These are phyloP conservation scores for Acanthamoeba lugdunensis DNA, from an alignment of 208 protist genomes.

Conservation along the genomic window DNA sequence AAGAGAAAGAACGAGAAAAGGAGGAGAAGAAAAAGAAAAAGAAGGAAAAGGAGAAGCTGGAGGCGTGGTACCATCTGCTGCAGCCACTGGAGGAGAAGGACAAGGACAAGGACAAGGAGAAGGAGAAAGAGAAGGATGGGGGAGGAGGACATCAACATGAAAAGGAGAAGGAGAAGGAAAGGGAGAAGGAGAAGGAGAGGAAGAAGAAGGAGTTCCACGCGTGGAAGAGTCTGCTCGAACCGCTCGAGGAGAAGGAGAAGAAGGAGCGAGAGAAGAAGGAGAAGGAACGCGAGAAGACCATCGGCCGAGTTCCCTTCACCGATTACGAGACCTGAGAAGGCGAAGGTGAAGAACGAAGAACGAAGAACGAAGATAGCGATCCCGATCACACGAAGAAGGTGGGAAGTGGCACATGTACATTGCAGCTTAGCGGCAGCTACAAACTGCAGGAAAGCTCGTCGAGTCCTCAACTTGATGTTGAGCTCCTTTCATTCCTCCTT, in stretches of 20 bases:
- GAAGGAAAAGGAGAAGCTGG: conserved; percentile 45
- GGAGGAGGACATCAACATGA: neutral
- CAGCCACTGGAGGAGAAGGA: conserved; percentile 6
- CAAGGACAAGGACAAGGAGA: neutral
- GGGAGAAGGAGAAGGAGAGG: conserved; percentile 1
- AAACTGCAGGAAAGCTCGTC: too few relatives aligned
- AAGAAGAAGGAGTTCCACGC: neutral
- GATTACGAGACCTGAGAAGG: conserved; percentile 2
- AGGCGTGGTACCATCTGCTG: conserved; percentile 31
- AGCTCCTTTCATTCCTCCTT: neutral
- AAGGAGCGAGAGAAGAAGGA: conserved; percentile 12
- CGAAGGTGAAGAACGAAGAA: too few relatives aligned
- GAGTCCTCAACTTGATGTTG: neutral
- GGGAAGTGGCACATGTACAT: too few relatives aligned
- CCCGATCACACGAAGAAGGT: too few relatives aligned
- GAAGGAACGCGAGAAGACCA: neutral
- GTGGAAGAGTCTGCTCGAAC: conserved; percentile 32
- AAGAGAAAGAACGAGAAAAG: neutral
- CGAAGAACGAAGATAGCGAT: too few relatives aligned
- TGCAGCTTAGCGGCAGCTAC: too few relatives aligned
- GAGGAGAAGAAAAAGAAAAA: conserved; percentile 40
- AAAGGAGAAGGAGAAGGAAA: neutral
- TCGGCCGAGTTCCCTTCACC: conserved; percentile 12
- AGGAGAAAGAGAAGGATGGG: too few relatives aligned
- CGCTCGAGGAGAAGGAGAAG: conserved; percentile 12